phyloP scores from a whole-genome alignment of 1,139 yeast genomes.

The Schizosaccharomyces versatilis region DNA sequence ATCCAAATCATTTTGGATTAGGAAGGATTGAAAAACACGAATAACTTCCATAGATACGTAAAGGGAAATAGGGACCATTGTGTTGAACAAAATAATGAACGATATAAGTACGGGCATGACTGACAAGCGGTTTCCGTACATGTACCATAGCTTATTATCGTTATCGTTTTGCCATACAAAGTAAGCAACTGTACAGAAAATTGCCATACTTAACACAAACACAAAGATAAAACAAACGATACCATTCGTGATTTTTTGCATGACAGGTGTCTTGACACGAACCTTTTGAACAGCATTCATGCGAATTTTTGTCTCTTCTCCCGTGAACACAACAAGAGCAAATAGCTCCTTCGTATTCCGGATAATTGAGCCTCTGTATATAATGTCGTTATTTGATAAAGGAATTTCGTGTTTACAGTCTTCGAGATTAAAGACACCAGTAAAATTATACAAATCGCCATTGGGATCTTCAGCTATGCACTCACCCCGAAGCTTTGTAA shows the following conservation, averaged over 20 bases:
- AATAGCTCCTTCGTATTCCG: slow-evolving; percentile 55
- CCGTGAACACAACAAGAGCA: slow-evolving; percentile 76
- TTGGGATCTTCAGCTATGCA: slow-evolving; percentile 72
- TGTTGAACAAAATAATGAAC: slow-evolving; percentile 87
- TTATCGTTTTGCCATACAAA: slow-evolving; percentile 28
- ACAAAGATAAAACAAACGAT: slow-evolving; percentile 75
- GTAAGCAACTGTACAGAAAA: slow-evolving; percentile 68
- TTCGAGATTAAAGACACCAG: slow-evolving; percentile 35
- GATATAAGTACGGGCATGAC: slow-evolving; percentile 62
- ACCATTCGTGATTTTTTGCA: slow-evolving; percentile 59
- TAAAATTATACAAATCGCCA: slow-evolving; percentile 71
- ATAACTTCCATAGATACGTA: slow-evolving; percentile 94
- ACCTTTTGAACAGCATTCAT: slow-evolving; percentile 86
- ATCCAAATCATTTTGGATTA: slow-evolving; percentile 76
- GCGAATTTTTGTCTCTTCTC: slow-evolving; percentile 87
- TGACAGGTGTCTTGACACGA: slow-evolving; percentile 76
- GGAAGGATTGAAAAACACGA: slow-evolving; percentile 59
- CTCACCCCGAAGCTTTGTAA: slow-evolving; percentile 29
- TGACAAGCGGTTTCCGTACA: slow-evolving; percentile 49
- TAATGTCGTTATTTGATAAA: slow-evolving; percentile 54
- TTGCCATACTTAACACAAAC: slow-evolving; percentile 50
- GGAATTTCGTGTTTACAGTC: slow-evolving; percentile 26
- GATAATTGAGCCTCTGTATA: slow-evolving; percentile 71
- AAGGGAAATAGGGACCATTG: slow-evolving; percentile 79
- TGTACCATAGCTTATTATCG: slow-evolving; percentile 40